Evolutionary conservation across 2,329 filamentous ascomycete species (phyloP).

Genomic region (Hysterium pulicare): DNA sequence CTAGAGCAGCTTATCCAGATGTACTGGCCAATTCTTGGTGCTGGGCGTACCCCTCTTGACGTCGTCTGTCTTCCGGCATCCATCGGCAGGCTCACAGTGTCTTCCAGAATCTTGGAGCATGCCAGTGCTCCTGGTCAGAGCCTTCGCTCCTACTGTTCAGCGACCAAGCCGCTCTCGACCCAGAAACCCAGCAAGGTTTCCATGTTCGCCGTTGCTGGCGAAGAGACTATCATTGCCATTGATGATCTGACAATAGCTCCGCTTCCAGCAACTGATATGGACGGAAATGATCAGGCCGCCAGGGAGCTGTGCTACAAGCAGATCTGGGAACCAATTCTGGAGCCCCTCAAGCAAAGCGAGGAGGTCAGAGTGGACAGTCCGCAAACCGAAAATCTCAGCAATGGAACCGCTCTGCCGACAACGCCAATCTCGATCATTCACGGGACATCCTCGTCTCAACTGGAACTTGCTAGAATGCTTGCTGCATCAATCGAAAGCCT

Average conservation of each 20-base stretch:
- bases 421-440: constrained; percentile 14
- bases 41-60: constrained; percentile 8
- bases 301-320: constrained; percentile 29
- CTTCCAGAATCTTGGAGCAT: constrained; percentile 8
- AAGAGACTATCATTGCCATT: constrained; percentile 16
- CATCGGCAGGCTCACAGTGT: constrained; percentile 21
- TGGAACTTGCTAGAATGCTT: constrained; percentile 13
- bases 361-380: constrained; percentile 7
- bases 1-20: constrained; percentile 25
- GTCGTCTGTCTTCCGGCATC: constrained; percentile 21
- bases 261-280: constrained; percentile 13
- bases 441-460: constrained; percentile 10
- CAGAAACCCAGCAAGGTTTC: constrained; percentile 17
- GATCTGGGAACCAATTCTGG: constrained; percentile 18
- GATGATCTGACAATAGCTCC: constrained; percentile 21
- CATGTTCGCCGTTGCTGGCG: constrained; percentile 18
- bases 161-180: constrained; percentile 6
- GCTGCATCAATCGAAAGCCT: constrained; percentile 8
- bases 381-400: constrained; percentile 1
- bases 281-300: constrained; percentile 5
- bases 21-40: constrained; percentile 26
- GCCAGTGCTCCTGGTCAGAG: constrained; percentile 5
- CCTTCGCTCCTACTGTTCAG: constrained; percentile 16
- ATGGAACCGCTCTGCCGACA: constrained; percentile 4
- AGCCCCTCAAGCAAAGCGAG: constrained; percentile 5